Percentiles rank a stretch among this genome's conserved stretches.
phyloP scores from a whole-genome alignment of 768 basidiomycete species.

The Suillus subluteus region DNA sequence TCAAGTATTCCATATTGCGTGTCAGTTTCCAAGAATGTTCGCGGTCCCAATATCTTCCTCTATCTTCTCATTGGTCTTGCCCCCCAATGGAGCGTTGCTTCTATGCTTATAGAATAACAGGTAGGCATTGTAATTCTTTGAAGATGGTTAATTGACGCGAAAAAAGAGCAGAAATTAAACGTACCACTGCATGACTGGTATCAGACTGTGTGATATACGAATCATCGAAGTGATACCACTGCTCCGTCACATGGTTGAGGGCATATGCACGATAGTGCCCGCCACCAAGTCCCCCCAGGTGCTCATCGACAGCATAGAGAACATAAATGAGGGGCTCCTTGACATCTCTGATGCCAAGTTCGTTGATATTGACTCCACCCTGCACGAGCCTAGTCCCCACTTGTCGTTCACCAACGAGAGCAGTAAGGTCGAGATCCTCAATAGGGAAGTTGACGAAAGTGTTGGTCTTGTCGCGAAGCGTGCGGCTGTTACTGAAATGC shows the following conservation, averaged over 20 bases:
- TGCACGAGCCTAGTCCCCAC: constrained; percentile 66
- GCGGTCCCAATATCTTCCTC: too few relatives aligned
- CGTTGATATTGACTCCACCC: constrained; percentile 57
- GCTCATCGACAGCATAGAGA: constrained; percentile 97
- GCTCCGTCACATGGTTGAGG: constrained; percentile 73
- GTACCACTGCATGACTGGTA: constrained; percentile 73
- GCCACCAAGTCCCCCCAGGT: constrained; percentile 91
- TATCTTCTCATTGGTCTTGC: constrained; percentile 74
- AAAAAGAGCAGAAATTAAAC: constrained; percentile 35
- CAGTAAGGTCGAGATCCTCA: constrained; percentile 80
- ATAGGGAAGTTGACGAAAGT: constrained; percentile 93
- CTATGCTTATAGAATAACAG: constrained; percentile 93
- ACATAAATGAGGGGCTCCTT: constrained; percentile 91
- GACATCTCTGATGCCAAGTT: constrained; percentile 58
- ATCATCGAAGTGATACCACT: constrained; percentile 99
- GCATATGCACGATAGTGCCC: constrained; percentile 98
- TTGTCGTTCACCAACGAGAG: constrained; percentile 76
- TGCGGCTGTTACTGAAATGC: constrained; percentile 90
- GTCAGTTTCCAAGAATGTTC: too few relatives aligned
- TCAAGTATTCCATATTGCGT: too few relatives aligned
- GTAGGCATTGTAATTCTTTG: constrained; percentile 89
- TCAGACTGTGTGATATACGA: constrained; percentile 73
- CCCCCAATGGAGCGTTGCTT: constrained; percentile 78
- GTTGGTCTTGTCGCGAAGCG: constrained; percentile 91
- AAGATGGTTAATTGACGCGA: constrained; percentile 8